Evolutionary conservation across 805 yeast genomes (phyloP).

Genomic region (Kuraishia molischiana): DNA sequence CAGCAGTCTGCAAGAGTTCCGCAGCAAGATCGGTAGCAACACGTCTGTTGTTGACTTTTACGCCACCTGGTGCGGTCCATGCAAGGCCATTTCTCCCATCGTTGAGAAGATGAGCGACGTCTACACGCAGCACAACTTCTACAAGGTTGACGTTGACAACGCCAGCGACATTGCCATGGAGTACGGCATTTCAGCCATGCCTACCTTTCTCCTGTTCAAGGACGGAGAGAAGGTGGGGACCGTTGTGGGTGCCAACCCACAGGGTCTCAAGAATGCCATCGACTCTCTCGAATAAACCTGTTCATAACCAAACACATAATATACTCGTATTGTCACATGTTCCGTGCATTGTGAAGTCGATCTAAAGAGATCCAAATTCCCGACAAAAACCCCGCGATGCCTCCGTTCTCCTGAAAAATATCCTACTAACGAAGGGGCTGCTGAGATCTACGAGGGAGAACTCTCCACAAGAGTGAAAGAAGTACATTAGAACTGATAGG

Average conservation of each 20-base stretch:
- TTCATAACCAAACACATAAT: no score
- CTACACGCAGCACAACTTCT: conserved; percentile 36
- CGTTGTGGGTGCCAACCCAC: conserved; percentile 57
- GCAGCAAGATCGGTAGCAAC: conserved; percentile 23
- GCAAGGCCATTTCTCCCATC: conserved; percentile 59
- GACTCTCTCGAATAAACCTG: conserved; percentile 5
- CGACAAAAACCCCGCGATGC: no score
- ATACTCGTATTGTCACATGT: no score
- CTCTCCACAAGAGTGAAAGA: no score
- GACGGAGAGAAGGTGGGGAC: conserved; percentile 47
- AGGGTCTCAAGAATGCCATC: conserved; percentile 20
- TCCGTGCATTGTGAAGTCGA: no score
- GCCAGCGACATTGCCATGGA: conserved; percentile 49
- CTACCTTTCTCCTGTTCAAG: conserved; percentile 57
- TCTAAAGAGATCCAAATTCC: no score
- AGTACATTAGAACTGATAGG: no score
- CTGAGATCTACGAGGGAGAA: no score
- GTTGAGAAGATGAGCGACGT: conserved; percentile 32
- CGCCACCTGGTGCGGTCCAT: conserved; percentile 78
- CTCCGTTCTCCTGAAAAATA: no score
- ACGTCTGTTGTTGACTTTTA: conserved; percentile 53
- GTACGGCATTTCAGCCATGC: conserved; percentile 65
- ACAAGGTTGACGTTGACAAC: conserved; percentile 64
- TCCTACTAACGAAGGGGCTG: no score
- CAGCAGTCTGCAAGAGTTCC: conserved; percentile 23